These are phyloP conservation scores for Trichoderma gracile DNA, from an alignment of 2,329 filamentous ascomycete genomes.

Conservation along the genomic window DNA sequence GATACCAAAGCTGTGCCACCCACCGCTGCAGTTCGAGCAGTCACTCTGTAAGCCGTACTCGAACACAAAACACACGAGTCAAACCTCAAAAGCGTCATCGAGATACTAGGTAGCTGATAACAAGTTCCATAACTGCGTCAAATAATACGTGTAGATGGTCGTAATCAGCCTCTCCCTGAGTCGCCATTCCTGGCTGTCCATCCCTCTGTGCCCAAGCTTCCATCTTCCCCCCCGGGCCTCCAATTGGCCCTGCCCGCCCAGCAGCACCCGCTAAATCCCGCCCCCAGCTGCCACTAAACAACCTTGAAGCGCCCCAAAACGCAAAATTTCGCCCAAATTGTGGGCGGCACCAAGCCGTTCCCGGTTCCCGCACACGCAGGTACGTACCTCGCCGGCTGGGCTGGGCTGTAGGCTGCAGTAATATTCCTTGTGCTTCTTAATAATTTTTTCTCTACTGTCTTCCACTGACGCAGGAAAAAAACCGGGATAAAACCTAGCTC, in stretches of 20 bases:
- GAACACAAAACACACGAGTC: too few relatives aligned
- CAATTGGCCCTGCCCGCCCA: neutral
- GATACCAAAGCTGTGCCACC: too few relatives aligned
- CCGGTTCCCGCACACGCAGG: constrained; percentile 10
- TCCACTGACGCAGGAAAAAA: neutral
- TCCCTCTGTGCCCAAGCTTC: neutral
- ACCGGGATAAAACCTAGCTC: constrained; percentile 23
- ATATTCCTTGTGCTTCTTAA: neutral
- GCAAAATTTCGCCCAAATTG: constrained; percentile 11
- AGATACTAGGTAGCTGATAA: too few relatives aligned
- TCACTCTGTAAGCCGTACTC: too few relatives aligned
- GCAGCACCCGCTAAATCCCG: neutral
- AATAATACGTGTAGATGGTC: neutral
- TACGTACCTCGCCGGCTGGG: constrained; percentile 15
- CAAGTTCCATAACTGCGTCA: neutral
- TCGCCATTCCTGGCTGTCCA: neutral
- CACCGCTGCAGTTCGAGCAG: too few relatives aligned
- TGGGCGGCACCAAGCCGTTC: constrained; percentile 19
- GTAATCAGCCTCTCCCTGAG: too few relatives aligned
- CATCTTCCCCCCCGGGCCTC: neutral
- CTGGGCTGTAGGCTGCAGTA: neutral
- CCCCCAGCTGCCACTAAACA: neutral
- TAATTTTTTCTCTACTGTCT: neutral
- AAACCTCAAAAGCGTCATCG: too few relatives aligned
- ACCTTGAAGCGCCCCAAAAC: neutral